phyloP scores from a whole-genome alignment of 2,329 filamentous ascomycete genomes.

The Macrophomina pseudophaseolina region DNA sequence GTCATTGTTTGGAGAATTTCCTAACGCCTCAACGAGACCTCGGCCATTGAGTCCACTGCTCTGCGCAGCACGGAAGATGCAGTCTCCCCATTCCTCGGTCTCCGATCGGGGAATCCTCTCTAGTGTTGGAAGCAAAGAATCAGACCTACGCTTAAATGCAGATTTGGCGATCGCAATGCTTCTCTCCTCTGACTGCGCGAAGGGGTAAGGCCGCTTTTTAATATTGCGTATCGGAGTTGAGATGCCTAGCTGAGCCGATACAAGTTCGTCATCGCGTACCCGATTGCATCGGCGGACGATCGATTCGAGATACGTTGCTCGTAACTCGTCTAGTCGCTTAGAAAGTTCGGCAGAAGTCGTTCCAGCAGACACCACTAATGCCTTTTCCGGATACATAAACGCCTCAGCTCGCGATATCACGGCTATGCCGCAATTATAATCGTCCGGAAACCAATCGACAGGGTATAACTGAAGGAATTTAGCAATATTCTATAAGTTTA shows the following conservation, averaged over 20 bases:
- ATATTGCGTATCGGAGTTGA: neutral
- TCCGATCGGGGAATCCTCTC: neutral
- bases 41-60: neutral
- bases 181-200: neutral
- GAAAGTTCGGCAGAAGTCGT: neutral
- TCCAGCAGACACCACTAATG: neutral
- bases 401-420: slow-evolving; percentile 3
- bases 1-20: neutral
- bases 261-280: neutral
- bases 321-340: neutral
- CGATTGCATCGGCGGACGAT: neutral
- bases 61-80: neutral
- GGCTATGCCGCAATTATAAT: neutral
- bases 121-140: neutral
- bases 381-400: neutral
- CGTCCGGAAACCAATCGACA: neutral
- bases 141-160: too few relatives aligned
- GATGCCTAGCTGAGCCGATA: neutral
- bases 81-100: neutral
- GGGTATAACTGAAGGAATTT: neutral
- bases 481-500: neutral
- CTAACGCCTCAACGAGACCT: neutral
- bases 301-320: neutral
- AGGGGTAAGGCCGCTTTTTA: neutral
- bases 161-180: neutral